Base-by-base conservation (phyloP, 768 basidiomycete species). In the Arthromyces matolae region DNA sequence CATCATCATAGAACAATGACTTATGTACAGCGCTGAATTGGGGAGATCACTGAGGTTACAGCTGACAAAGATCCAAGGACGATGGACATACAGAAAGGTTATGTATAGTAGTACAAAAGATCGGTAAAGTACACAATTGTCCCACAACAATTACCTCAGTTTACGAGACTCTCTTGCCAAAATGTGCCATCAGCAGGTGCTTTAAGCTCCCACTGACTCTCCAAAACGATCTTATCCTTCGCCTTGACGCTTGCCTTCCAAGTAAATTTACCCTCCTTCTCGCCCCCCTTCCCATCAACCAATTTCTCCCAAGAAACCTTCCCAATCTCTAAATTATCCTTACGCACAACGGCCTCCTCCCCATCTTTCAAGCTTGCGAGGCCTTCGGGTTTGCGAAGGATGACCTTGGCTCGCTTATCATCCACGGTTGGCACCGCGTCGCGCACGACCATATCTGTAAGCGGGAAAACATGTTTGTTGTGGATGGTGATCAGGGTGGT, bases 231-330 rank as follows among this genome's bases (percentile, higher is more conserved):
- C 54, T 71, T 72, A 45, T 64, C 66, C 12, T 73, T 75, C 13
- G 66, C 68, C 6, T 63, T 70, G 24, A 81, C 61, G 20, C 61
- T 68, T 61, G 72, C 68, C 47, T 62, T 65, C 80, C 80, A 84
- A 59, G 80, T 78, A 55, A 77, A 76, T 48, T 68, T 69, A 2
- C 82, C 83, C 36, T 80, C 75, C 63, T 77, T 76, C 63, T 75
- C 71, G 1, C 75, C 78, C 3, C 71, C 71, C 48, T 72, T 73
- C 44, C 71, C 71, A 55, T 75, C 70, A 1, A 65, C 66, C 6
- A 61, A 51, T 36, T 67, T 66, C 49, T 61, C 55, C 71, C 69
- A 72, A 32, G 44, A 53, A 25, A 72, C 66, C 42, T 56, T 68
- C 20, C 64, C 42, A 52, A 71, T 71, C 71, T 43, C 54, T 68